Base-by-base conservation (phyloP, 148 eudicot genomes). In the Linanthus parryae region DNA sequence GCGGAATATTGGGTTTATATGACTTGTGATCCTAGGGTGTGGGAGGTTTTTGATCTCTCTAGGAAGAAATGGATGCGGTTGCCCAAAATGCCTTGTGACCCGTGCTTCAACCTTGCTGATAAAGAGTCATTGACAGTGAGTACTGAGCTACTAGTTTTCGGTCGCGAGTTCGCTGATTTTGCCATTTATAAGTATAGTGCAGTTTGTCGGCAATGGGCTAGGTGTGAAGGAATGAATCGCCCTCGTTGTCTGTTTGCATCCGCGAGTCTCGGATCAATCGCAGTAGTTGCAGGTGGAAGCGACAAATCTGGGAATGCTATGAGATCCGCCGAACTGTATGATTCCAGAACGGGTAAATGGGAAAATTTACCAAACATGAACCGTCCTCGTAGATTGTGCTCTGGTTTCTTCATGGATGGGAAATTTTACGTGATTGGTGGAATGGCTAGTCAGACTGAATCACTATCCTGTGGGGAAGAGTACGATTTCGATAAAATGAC, bases 91-190 rank as follows among this genome's bases (percentile, higher is more conserved):
- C n/a, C n/a, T n/a, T n/a, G n/a, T n/a, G n/a, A n/a, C n/a, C n/a
- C n/a, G n/a, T n/a, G n/a, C n/a, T n/a, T n/a, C n/a, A n/a, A n/a
- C n/a, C n/a, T n/a, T n/a, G n/a, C n/a, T n/a, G n/a, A n/a, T n/a
- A n/a, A n/a, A n/a, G n/a, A n/a, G n/a, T 88, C 96, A 0, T 56
- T 88, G 49, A 86, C 89, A n/a, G 96, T 84, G 31, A 89, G 96
- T 9, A 84, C 94, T 0, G 87, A 88, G 54, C 84, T 88, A 18
- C 74, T 84, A 20, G 87, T 84, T 1, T 88, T 84, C 62, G 94
- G 94, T 16, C 74, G 65, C 64, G 84, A 61, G 14, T 36, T 81
- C 35, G 42, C 47, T 13, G 39, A 77, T 20, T 79, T 76, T 54
- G 76, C 82, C 11, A 71, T 82, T 1, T 82, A 74, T 29, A 77